Conservation (phyloP, 2,329 filamentous ascomycete species). For the Colletotrichum navitas region DNA sequence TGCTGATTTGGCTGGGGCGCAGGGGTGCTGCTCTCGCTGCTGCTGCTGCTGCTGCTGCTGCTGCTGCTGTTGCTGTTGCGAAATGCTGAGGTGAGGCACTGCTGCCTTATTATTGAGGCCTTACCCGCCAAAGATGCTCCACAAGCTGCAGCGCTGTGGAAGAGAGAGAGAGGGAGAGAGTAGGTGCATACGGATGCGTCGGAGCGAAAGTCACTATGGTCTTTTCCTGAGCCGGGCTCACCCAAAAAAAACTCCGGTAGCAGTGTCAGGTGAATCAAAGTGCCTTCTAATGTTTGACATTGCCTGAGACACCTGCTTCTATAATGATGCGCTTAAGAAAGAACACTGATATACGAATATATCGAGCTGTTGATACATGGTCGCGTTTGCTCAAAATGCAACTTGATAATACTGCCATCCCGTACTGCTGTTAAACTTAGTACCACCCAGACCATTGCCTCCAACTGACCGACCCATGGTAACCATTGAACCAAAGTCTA, state of each 20-base stretch:
- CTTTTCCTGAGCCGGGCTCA: not conserved
- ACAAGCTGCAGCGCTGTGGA: constrained; percentile 11
- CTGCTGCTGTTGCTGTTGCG: constrained; percentile 12
- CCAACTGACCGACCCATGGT: not conserved
- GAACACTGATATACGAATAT: not conserved
- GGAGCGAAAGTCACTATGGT: constrained; percentile 15
- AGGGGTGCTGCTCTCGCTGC: not conserved
- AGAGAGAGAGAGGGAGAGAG: not conserved
- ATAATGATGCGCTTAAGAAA: not conserved
- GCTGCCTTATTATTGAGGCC: constrained; percentile 33
- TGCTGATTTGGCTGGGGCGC: constrained; percentile 27
- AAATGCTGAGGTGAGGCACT: constrained; percentile 5
- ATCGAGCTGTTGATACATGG: not conserved
- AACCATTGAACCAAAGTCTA: not conserved
- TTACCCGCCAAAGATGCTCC: constrained; percentile 20
- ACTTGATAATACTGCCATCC: not conserved
- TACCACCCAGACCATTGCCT: not conserved
- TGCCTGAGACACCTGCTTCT: not conserved
- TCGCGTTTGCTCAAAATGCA: not conserved
- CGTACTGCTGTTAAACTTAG: not conserved
- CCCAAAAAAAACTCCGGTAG: not conserved
- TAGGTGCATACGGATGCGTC: constrained; percentile 10
- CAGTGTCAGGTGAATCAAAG: not conserved
- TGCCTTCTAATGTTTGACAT: too few species aligned
- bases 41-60: not conserved